Conservation (phyloP, 495 filamentous ascomycete genomes). For the Rusavskia elegans region DNA sequence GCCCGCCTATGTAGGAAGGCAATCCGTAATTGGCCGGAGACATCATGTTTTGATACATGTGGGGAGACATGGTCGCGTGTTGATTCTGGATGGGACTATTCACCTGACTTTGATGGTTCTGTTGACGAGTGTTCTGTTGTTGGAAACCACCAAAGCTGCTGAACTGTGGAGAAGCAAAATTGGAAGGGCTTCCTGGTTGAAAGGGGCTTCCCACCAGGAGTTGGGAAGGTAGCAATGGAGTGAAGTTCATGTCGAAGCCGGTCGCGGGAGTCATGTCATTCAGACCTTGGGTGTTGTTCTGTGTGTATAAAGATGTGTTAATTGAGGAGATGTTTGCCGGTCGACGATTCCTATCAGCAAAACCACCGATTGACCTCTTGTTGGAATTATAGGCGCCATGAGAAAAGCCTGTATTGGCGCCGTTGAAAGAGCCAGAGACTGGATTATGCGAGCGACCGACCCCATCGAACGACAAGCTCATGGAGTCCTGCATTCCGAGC, state of each 20-base stretch:
- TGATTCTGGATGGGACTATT: conserved; percentile 47
- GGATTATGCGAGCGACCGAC: conserved; percentile 44
- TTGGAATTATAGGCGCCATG: conserved; percentile 81
- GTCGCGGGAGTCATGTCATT: conserved; percentile 77
- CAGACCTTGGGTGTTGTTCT: conserved; percentile 37
- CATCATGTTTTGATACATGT: conserved; percentile 62
- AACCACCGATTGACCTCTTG: conserved; percentile 47
- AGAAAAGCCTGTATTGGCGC: conserved; percentile 67
- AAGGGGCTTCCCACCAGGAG: conserved; percentile 92
- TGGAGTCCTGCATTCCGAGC: conserved; percentile 24
- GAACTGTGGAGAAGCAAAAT: conserved; percentile 84
- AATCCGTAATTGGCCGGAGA: conserved; percentile 59
- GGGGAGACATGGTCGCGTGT: conserved; percentile 48
- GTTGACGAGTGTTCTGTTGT: conserved; percentile 44
- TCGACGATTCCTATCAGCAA: conserved; percentile 69
- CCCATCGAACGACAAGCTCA: conserved; percentile 19
- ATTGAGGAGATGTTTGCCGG: conserved; percentile 79
- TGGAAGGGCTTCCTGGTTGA: conserved; percentile 80
- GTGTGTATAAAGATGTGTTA: conserved; percentile 50
- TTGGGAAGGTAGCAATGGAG: conserved; percentile 84
- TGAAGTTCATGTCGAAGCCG: conserved; percentile 95
- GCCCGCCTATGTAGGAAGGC: conserved; percentile 55
- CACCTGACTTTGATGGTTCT: conserved; percentile 36
- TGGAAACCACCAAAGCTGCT: conserved; percentile 66
- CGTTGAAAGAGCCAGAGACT: conserved; percentile 49